Evolutionary conservation across 2,329 filamentous ascomycete genomes (phyloP).

Genomic region (Botrytis hyacinthi): DNA sequence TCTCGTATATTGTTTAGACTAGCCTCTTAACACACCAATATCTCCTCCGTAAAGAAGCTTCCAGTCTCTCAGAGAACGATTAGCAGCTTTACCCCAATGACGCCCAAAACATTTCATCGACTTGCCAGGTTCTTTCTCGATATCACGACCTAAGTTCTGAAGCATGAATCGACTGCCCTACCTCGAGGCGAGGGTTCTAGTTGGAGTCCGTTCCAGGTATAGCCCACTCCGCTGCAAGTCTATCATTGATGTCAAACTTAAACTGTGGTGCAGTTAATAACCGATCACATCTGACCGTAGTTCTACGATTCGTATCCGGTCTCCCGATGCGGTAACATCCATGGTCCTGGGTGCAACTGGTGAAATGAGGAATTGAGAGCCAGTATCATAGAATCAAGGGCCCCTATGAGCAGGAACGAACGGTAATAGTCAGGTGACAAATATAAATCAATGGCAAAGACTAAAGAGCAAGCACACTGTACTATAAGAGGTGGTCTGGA

Average conservation of each 20-base stretch:
- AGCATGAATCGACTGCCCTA: neutral
- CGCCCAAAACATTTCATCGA: neutral
- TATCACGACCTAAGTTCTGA: neutral
- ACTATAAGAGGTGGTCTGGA: neutral
- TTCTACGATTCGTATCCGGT: neutral
- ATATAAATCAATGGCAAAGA: neutral
- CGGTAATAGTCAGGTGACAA: neutral
- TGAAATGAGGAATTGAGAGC: neutral
- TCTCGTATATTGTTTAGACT: neutral
- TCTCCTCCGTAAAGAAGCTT: no score
- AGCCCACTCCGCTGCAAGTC: neutral
- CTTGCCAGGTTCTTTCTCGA: neutral
- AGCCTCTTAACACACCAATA: neutral
- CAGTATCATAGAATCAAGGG: neutral
- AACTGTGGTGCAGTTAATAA: neutral
- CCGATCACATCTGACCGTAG: neutral
- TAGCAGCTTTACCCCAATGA: neutral
- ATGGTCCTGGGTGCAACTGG: neutral
- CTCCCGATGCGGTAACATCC: neutral
- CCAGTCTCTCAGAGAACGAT: neutral
- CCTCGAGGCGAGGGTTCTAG: neutral
- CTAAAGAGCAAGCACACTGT: neutral
- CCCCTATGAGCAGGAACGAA: neutral
- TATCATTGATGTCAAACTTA: neutral
- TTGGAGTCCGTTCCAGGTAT: neutral